A percentile compares a stretch with the other conserved stretches of the same genome.
Conservation (phyloP, 129 eudicot species). For the Pulicaria dysenterica region DNA sequence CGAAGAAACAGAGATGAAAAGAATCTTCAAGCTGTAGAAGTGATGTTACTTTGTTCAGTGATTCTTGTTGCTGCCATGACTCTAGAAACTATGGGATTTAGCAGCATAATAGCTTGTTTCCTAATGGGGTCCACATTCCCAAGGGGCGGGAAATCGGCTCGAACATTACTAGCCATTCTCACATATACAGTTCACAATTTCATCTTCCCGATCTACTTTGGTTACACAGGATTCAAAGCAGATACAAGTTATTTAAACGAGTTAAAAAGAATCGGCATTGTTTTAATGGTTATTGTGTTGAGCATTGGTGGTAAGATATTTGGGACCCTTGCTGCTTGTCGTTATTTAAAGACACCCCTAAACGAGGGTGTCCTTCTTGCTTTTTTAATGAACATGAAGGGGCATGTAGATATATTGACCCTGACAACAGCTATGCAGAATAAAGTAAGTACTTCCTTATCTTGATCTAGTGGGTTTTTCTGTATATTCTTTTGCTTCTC, state of each 20-base stretch:
- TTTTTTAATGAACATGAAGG: slow-evolving; percentile 84
- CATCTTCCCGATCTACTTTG: slow-evolving; percentile 81
- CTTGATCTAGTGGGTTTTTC: neutral
- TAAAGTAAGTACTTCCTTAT: slow-evolving; percentile 46
- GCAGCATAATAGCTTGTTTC: slow-evolving; percentile 76
- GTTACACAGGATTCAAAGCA: slow-evolving; percentile 83
- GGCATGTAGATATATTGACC: slow-evolving; percentile 80
- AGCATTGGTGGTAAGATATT: slow-evolving; percentile 88
- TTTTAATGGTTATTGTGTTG: slow-evolving; percentile 59
- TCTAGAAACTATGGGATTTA: slow-evolving; percentile 70
- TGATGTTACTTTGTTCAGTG: slow-evolving; percentile 53
- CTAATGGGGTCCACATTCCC: slow-evolving; percentile 78
- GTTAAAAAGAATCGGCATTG: slow-evolving; percentile 40
- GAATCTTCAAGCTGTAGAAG: slow-evolving; percentile 69
- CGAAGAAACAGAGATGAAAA: slow-evolving; percentile 60
- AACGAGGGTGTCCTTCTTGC: slow-evolving; percentile 86
- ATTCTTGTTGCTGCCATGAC: slow-evolving; percentile 62
- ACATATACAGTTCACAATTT: slow-evolving; percentile 71
- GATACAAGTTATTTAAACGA: slow-evolving; percentile 53
- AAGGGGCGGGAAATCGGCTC: slow-evolving; percentile 76
- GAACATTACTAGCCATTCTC: slow-evolving; percentile 68
- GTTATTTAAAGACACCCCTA: slow-evolving; percentile 61
- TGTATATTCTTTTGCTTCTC: neutral
- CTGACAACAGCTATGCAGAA: slow-evolving; percentile 55
- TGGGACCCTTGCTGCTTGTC: slow-evolving; percentile 81